phyloP scores from a whole-genome alignment of 2,329 filamentous ascomycete genomes.

The Xylariaceae sp. region DNA sequence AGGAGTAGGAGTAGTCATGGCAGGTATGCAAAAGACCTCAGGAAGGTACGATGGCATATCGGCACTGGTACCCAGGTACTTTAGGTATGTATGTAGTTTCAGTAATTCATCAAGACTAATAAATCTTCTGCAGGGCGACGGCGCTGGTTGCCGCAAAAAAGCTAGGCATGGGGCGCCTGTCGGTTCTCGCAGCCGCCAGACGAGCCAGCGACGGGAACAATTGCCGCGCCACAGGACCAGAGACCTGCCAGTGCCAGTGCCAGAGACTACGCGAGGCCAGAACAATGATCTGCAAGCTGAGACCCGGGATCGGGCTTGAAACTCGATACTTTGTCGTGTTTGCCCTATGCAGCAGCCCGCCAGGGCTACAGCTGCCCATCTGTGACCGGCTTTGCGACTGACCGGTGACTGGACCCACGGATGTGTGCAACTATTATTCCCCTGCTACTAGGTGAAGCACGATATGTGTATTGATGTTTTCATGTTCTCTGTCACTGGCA shows the following conservation, averaged over 20 bases:
- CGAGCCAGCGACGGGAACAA: background rate
- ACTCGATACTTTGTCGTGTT: constrained; percentile 23
- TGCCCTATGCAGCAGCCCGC: constrained; percentile 20
- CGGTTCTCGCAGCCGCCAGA: constrained; percentile 4
- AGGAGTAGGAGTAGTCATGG: too few relatives aligned
- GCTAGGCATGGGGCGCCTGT: background rate
- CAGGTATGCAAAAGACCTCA: too few relatives aligned
- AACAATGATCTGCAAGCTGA: constrained; percentile 35
- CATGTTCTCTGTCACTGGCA: too few relatives aligned
- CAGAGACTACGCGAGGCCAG: too few relatives aligned
- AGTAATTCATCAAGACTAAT: too few relatives aligned
- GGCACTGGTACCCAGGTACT: too few relatives aligned
- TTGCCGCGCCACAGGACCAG: background rate
- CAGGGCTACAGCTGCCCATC: constrained; percentile 17
- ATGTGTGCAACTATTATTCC: background rate
- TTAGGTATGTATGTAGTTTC: too few relatives aligned
- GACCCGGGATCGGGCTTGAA: constrained; percentile 37
- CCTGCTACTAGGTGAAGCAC: background rate
- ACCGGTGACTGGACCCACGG: constrained; percentile 16
- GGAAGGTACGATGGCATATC: too few relatives aligned
- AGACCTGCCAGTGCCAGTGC: too few relatives aligned
- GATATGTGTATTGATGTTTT: too few relatives aligned
- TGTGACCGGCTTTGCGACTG: constrained; percentile 29
- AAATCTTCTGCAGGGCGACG: background rate
- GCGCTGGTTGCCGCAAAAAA: background rate